Conservation (phyloP, 1,284 basidiomycete species). For the Peniophora sp. region DNA sequence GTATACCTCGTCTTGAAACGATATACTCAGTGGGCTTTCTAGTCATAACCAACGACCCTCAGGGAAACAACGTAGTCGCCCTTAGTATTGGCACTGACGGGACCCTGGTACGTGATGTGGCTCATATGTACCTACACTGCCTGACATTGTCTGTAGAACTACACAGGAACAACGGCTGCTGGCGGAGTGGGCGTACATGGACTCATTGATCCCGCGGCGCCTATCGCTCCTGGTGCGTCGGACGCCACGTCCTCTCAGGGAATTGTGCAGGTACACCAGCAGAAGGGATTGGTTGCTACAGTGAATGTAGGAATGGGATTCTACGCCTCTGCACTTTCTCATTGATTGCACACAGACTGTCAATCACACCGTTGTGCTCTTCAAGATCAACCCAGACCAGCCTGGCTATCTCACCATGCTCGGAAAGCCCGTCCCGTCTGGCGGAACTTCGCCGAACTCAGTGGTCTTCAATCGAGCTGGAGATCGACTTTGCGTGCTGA, state of each 20-base stretch:
- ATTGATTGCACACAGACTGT: constrained; percentile 28
- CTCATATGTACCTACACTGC: neutral
- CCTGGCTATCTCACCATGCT: constrained; percentile 28
- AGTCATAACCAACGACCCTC: constrained; percentile 2
- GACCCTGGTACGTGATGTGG: neutral
- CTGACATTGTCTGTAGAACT: constrained; percentile 21
- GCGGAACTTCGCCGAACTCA: constrained; percentile 35
- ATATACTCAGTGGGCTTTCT: neutral
- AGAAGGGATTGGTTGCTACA: constrained; percentile 25
- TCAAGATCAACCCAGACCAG: constrained; percentile 28
- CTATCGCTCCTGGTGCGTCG: constrained; percentile 14
- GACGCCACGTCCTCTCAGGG: constrained; percentile 35
- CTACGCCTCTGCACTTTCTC: neutral
- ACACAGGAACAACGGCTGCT: constrained; percentile 23
- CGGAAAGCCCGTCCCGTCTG: constrained; percentile 27
- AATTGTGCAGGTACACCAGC: constrained; percentile 26
- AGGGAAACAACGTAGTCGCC: neutral
- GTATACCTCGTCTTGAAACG: no score
- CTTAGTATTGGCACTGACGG: neutral
- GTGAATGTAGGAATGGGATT: constrained; percentile 23
- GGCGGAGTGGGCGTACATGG: constrained; percentile 29
- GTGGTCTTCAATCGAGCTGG: constrained; percentile 29
- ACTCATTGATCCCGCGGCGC: constrained; percentile 15
- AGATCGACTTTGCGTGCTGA: constrained; percentile 30
- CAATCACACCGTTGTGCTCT: constrained; percentile 33